Base-by-base conservation (phyloP, 2,329 filamentous ascomycete genomes). In the Thelonectria rubi region DNA sequence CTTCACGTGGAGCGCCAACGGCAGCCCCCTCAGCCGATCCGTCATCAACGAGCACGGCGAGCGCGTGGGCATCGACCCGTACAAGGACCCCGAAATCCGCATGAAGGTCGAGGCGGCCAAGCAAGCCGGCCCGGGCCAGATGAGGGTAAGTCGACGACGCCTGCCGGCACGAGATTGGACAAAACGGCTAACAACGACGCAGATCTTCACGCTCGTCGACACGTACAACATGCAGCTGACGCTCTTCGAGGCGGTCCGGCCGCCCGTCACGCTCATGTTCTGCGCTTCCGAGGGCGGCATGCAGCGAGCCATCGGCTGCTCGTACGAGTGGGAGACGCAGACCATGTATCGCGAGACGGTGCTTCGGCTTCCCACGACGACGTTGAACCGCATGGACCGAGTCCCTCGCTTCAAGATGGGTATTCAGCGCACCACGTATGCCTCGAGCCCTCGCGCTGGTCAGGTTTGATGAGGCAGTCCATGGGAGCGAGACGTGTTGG, bases 161-260 rank as follows among this genome's bases (percentile, higher is more conserved):
- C n/a, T 8, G n/a, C n/a, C n/a, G 4, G 20, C 12, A 34, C 12
- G 21, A 1, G n/a, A 18, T 18, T 9, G 11, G 14, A n/a, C n/a
- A n/a, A n/a, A n/a, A 0, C 1, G 17, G 26, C 65, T 67, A 26
- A 68, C 46, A 30, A n/a, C 10, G 20, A 7, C 4, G 2, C 47
- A 73, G 67, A 66, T 76, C 26, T 78, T 78, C 37, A 78, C 76
- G 2, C 71, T 78, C 14, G 73, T 78, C 0, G 76, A 78, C 37
- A 77, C 75, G 1, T 74, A 72, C 60, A 74, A 72, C 64, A 75
- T 78, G 74, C 60, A 72, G 42, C 50, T 74, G 34, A 78, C 74
- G 5, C 60, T 77, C 3, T 78, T 78, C 20, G 68, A 76, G 40
- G 74, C 76, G 2, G 70, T 66, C 21, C 55, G 67, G 14, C 70